phyloP scores from a whole-genome alignment of 148 eudicot genomes.

The Simmondsia chinensis region DNA sequence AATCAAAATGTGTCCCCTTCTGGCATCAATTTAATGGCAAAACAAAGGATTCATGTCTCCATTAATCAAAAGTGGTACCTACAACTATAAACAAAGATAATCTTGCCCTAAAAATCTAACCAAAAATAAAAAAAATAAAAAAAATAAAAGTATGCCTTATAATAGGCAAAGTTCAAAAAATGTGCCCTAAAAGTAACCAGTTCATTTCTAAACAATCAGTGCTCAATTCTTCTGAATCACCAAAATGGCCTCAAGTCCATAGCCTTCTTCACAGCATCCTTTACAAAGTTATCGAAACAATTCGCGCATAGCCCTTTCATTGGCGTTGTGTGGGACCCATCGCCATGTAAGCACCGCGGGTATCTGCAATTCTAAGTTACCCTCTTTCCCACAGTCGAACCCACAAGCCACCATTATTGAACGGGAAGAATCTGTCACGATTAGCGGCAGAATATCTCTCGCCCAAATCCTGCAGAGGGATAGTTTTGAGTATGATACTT shows the following conservation, averaged over 20 bases:
- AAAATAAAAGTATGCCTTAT: not conserved
- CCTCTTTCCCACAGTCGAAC: conserved; percentile 19
- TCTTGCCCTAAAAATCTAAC: not conserved
- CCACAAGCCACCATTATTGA: conserved; percentile 52
- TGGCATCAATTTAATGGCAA: not conserved
- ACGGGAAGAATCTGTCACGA: too few relatives aligned
- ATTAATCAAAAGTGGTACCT: not conserved
- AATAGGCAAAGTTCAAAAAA: too few relatives aligned
- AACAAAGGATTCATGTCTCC: not conserved
- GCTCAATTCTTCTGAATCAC: too few relatives aligned
- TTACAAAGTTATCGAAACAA: conserved; percentile 45
- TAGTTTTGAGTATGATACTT: too few relatives aligned
- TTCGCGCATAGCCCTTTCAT: conserved; percentile 31
- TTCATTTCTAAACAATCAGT: too few relatives aligned
- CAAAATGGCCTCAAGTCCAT: conserved; percentile 14
- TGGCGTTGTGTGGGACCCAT: too few relatives aligned
- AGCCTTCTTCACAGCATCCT: conserved; percentile 29
- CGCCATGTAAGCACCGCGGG: conserved; percentile 22
- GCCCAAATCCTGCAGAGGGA: too few relatives aligned
- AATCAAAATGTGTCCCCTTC: too few relatives aligned
- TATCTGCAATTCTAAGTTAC: conserved; percentile 26
- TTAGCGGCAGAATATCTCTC: too few relatives aligned
- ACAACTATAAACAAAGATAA: not conserved
- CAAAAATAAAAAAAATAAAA: not conserved
- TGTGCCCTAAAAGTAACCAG: not conserved